These are phyloP conservation scores for Hygrophorus pudorinus DNA, from an alignment of 768 basidiomycete species.

Conservation along the genomic window DNA sequence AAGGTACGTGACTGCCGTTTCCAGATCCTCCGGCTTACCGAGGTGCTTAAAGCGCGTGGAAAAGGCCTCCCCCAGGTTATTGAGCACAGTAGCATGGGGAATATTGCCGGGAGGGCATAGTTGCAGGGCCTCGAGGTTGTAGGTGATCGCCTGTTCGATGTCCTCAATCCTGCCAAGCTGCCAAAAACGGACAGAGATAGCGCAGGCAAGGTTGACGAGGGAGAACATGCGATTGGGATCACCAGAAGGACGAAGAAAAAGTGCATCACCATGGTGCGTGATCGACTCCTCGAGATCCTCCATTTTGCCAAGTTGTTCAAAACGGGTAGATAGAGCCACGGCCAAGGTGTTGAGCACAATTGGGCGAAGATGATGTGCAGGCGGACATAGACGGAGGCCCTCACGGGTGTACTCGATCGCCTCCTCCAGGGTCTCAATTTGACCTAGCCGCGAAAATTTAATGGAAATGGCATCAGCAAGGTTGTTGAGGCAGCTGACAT, in stretches of 20 bases:
- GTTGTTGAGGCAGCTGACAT: not conserved
- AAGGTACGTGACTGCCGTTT: too few species aligned
- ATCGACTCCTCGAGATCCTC: slow-evolving; percentile 4
- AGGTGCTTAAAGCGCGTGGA: too few species aligned
- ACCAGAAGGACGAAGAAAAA: not conserved
- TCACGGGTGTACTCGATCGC: slow-evolving; percentile 1
- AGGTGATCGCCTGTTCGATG: slow-evolving; percentile 1
- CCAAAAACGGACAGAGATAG: not conserved
- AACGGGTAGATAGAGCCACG: not conserved
- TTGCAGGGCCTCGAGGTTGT: too few species aligned
- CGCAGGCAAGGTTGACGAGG: not conserved
- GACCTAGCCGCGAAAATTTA: not conserved
- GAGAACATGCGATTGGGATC: not conserved
- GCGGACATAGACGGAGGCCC: not conserved
- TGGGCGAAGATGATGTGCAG: not conserved
- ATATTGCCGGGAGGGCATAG: too few species aligned
- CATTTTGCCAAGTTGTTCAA: not conserved
- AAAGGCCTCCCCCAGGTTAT: too few species aligned
- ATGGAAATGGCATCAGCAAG: not conserved
- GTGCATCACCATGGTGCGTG: not conserved
- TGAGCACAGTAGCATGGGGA: too few species aligned
- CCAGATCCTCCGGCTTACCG: too few species aligned
- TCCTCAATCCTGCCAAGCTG: not conserved
- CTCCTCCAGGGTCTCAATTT: not conserved
- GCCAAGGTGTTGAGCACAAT: not conserved